Percentiles rank a stretch among this genome's conserved stretches.
These are phyloP conservation scores for Odontarrhena argentea DNA, from an alignment of 345 rosid species.

Conservation along the genomic window DNA sequence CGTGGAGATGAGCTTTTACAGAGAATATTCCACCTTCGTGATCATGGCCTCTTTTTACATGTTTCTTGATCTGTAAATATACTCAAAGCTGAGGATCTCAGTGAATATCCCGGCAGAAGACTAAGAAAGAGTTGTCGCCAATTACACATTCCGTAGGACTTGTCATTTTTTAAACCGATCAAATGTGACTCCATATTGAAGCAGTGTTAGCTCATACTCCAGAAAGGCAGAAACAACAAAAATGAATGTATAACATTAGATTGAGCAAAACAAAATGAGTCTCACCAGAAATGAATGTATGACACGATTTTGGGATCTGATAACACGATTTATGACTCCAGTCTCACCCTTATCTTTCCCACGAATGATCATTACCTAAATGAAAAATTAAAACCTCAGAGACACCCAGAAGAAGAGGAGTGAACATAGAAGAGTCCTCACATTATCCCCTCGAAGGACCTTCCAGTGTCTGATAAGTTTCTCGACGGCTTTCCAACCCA, in stretches of 20 bases:
- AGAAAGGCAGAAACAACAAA: too few relatives aligned
- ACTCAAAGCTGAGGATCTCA: neutral
- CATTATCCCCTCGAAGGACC: constrained; percentile 90
- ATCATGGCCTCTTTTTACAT: constrained; percentile 79
- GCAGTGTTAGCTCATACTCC: constrained; percentile 5
- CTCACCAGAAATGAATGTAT: constrained; percentile 87
- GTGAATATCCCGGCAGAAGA: constrained; percentile 2
- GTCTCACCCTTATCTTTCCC: constrained; percentile 92
- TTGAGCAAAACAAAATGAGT: neutral
- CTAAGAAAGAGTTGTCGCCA: neutral
- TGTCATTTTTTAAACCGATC: neutral
- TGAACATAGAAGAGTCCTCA: constrained; percentile 37
- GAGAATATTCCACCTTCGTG: constrained; percentile 98
- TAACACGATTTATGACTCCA: constrained; percentile 70
- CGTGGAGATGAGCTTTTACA: constrained; percentile 94
- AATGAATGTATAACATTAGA: too few relatives aligned
- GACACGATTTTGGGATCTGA: constrained; percentile 86
- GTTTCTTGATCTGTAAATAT: constrained; percentile 76
- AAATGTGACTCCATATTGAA: neutral
- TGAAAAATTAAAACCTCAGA: neutral
- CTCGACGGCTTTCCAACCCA: constrained; percentile 99
- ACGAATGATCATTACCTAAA: constrained; percentile 77
- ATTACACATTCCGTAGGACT: too few relatives aligned
- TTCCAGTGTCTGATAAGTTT: constrained; percentile 97
- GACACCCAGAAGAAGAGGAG: constrained; percentile 13